Evolutionary conservation across 768 basidiomycete species (phyloP).

Genomic region (Hericium rajendrae): DNA sequence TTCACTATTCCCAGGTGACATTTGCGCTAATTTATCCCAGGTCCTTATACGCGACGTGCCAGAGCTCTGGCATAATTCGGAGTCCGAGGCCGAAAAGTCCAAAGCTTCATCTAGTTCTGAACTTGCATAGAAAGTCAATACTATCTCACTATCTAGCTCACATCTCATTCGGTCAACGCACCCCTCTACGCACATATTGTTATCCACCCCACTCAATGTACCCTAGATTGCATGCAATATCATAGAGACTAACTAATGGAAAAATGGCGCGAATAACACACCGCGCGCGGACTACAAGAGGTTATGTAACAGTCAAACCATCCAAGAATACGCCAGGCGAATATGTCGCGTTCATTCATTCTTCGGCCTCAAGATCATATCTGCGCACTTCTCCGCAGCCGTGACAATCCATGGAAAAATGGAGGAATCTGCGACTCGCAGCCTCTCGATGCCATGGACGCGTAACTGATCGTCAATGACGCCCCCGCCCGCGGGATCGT

Average conservation of each 20-base stretch:
- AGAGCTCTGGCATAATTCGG: constrained; percentile 45
- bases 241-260: too few relatives aligned
- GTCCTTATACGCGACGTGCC: constrained; percentile 72
- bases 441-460: not conserved
- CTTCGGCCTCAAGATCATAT: not conserved
- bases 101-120: not conserved
- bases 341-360: not conserved
- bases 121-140: too few relatives aligned
- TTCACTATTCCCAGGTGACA: not conserved
- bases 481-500: not conserved
- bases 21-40: constrained; percentile 25
- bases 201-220: too few relatives aligned
- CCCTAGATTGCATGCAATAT: too few relatives aligned
- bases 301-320: too few relatives aligned
- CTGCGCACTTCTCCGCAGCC: not conserved
- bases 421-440: not conserved
- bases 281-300: too few relatives aligned
- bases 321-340: too few relatives aligned
- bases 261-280: too few relatives aligned
- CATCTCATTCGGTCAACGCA: too few relatives aligned
- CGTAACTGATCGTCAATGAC: not conserved
- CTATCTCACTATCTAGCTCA: too few relatives aligned
- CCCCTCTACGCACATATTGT: too few relatives aligned
- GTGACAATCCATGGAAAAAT: not conserved
- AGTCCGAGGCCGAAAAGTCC: not conserved